phyloP scores from a whole-genome alignment of 2,329 filamentous ascomycete species.

The Hypoxylon sp. region DNA sequence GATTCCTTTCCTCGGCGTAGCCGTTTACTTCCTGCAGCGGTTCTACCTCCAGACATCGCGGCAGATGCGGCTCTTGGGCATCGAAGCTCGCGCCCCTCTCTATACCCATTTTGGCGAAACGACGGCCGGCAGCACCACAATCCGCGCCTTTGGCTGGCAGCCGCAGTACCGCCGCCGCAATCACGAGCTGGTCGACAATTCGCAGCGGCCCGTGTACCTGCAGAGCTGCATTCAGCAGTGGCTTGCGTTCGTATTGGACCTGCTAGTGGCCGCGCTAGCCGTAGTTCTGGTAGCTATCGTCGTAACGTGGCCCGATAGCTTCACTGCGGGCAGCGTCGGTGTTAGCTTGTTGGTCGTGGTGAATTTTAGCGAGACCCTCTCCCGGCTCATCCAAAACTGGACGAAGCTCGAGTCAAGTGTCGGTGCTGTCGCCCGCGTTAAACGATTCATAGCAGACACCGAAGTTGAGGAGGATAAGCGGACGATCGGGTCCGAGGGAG shows the following conservation, averaged over 20 bases:
- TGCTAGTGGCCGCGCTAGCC: slow-evolving; percentile 49
- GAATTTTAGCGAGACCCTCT: slow-evolving; percentile 33
- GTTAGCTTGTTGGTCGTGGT: slow-evolving; percentile 41
- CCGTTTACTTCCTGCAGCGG: slow-evolving; percentile 48
- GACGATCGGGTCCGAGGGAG: neutral
- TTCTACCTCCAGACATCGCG: slow-evolving; percentile 53
- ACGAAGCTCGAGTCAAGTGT: slow-evolving; percentile 43
- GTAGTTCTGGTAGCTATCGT: slow-evolving; percentile 42
- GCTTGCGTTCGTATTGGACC: slow-evolving; percentile 50
- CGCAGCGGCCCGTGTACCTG: slow-evolving; percentile 53
- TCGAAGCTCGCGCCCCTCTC: slow-evolving; percentile 52
- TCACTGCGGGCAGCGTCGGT: slow-evolving; percentile 27
- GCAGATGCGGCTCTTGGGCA: slow-evolving; percentile 51
- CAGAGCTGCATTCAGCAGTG: slow-evolving; percentile 51
- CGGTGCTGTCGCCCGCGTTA: slow-evolving; percentile 38
- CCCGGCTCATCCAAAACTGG: slow-evolving; percentile 37
- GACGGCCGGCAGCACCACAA: slow-evolving; percentile 56
- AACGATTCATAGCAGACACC: neutral
- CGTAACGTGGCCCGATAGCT: slow-evolving; percentile 10
- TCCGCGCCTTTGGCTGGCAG: slow-evolving; percentile 61
- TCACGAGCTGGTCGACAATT: slow-evolving; percentile 46
- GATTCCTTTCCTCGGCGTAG: slow-evolving; percentile 3
- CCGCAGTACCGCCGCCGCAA: slow-evolving; percentile 49
- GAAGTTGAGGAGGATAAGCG: neutral
- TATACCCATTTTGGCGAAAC: slow-evolving; percentile 50